A percentile compares a stretch with the other conserved stretches of the same genome.
These are phyloP conservation scores for Orbilia quercus DNA, from an alignment of 2,329 filamentous ascomycete genomes.

Conservation along the genomic window DNA sequence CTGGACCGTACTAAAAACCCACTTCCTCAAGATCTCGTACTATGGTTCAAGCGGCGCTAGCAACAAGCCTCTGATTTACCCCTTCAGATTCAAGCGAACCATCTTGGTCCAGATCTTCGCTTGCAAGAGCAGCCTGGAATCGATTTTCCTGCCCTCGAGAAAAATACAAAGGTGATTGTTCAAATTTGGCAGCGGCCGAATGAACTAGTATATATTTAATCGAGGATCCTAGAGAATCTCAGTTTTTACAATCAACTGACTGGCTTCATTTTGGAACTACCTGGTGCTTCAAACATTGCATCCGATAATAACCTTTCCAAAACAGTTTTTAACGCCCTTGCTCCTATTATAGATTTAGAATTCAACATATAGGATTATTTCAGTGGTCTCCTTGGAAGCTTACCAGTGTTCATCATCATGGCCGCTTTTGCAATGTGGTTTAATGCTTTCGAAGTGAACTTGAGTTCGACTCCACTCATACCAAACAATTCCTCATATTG, in stretches of 20 bases:
- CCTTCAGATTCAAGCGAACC: background rate
- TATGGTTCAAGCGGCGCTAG: background rate
- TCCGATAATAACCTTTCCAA: slow-evolving; percentile 82
- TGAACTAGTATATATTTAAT: slow-evolving; percentile 69
- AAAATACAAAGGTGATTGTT: slow-evolving; percentile 68
- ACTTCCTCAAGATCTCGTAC: background rate
- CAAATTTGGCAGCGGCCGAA: slow-evolving; percentile 66
- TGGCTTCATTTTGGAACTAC: slow-evolving; percentile 49
- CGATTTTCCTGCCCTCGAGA: slow-evolving; percentile 67
- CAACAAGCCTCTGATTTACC: background rate
- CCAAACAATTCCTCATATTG: slow-evolving; percentile 92
- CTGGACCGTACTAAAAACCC: too few species aligned
- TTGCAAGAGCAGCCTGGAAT: slow-evolving; percentile 67
- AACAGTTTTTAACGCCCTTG: slow-evolving; percentile 80
- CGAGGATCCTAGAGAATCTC: slow-evolving; percentile 64
- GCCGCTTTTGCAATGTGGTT: slow-evolving; percentile 81
- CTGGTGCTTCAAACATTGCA: slow-evolving; percentile 82
- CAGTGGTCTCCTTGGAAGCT: background rate
- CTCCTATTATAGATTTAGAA: slow-evolving; percentile 61
- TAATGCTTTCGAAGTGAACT: slow-evolving; percentile 85
- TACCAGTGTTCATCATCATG: slow-evolving; percentile 76
- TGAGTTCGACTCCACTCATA: slow-evolving; percentile 79
- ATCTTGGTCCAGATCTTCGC: slow-evolving; percentile 66
- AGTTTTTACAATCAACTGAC: background rate
- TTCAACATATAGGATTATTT: slow-evolving; percentile 1